phyloP scores from a whole-genome alignment of 140 eudicot species.

The Bidens hawaiensis region DNA sequence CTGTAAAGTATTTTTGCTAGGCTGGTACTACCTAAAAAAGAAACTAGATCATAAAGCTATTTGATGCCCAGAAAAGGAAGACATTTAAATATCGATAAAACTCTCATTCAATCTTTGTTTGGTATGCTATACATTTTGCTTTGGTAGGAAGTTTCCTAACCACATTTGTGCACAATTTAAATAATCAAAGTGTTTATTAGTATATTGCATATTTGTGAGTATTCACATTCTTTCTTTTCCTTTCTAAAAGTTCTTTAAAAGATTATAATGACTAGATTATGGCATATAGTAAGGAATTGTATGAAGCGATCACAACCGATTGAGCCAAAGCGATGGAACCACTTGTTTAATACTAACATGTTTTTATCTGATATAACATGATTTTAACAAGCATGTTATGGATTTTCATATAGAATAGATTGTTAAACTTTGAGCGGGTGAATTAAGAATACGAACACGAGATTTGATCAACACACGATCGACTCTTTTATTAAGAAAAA shows the following conservation, averaged over 20 bases:
- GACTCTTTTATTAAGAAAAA: no score
- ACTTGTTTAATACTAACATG: neutral
- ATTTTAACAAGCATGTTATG: neutral
- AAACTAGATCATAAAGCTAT: neutral
- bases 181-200: slow-evolving; percentile 11
- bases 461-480: no score
- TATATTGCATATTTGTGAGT: slow-evolving; percentile 1
- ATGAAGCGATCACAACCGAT: neutral
- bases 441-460: no score
- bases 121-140: slow-evolving; percentile 20
- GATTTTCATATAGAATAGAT: neutral
- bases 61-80: slow-evolving; percentile 20
- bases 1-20: slow-evolving; percentile 34
- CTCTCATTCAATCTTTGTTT: slow-evolving; percentile 16
- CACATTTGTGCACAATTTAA: neutral
- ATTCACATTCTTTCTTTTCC: slow-evolving; percentile 1
- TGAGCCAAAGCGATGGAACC: neutral
- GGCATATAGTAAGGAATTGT: neutral
- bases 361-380: neutral
- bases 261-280: neutral
- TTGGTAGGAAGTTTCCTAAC: slow-evolving; percentile 22
- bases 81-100: slow-evolving; percentile 4
- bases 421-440: no score
- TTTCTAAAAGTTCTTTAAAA: neutral
- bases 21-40: slow-evolving; percentile 33